Evolutionary conservation across 257 asterid species (phyloP).

Genomic region (Nicotiana noctiflora): DNA sequence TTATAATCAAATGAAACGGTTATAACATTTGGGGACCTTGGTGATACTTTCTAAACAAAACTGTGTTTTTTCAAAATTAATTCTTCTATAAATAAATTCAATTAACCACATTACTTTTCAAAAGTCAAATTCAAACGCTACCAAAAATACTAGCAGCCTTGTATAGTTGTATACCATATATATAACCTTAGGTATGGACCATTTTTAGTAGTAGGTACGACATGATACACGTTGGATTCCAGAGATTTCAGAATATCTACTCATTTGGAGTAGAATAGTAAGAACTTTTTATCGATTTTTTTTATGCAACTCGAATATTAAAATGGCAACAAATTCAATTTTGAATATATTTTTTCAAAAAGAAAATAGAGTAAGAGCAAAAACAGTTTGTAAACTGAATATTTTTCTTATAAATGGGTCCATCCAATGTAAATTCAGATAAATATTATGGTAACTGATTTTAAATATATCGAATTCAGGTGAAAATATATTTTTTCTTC

Average conservation of each 20-base stretch:
- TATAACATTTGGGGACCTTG: background rate
- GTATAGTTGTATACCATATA: too few relatives aligned
- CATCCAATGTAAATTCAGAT: too few relatives aligned
- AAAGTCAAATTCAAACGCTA: background rate
- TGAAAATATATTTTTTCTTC: too few relatives aligned
- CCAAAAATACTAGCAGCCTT: background rate
- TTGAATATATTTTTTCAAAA: too few relatives aligned
- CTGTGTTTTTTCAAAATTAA: background rate
- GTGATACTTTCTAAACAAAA: background rate
- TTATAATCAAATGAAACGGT: background rate
- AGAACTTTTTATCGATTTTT: too few relatives aligned
- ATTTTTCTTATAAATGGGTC: too few relatives aligned
- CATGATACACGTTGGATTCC: conserved; percentile 2
- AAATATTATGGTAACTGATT: too few relatives aligned
- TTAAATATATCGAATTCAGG: too few relatives aligned
- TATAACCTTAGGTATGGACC: background rate
- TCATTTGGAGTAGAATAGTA: too few relatives aligned
- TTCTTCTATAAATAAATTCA: background rate
- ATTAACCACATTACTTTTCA: background rate
- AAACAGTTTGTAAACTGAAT: too few relatives aligned
- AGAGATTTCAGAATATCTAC: background rate
- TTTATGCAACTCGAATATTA: background rate
- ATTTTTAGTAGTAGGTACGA: background rate
- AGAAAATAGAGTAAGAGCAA: too few relatives aligned
- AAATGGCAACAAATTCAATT: background rate